Conservation (phyloP, 78 protist species). For the Paulinella micropora region DNA sequence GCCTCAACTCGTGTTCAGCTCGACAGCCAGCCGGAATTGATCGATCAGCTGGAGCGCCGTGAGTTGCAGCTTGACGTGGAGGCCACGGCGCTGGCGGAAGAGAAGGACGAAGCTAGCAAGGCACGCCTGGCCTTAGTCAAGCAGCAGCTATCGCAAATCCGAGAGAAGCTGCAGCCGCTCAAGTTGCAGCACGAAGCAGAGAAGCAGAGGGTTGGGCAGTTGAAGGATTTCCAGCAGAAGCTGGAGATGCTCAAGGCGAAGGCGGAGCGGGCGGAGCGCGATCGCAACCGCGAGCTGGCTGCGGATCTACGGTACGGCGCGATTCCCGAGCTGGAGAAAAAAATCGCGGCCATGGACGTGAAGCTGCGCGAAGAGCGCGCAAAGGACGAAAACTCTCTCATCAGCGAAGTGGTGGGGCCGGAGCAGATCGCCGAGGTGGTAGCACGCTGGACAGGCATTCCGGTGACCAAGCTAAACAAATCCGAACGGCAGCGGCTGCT, state of each 20-base stretch:
- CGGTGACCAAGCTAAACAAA: constrained; percentile 61
- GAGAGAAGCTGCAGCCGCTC: constrained; percentile 63
- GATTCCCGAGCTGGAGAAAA: constrained; percentile 64
- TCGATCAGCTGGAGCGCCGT: constrained; percentile 68
- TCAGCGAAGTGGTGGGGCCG: constrained; percentile 46
- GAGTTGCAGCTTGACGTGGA: constrained; percentile 81
- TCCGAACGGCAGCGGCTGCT: constrained; percentile 68
- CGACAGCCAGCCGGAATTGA: constrained; percentile 79
- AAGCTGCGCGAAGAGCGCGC: constrained; percentile 10
- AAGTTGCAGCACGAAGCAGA: constrained; percentile 57
- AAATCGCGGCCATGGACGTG: constrained; percentile 28
- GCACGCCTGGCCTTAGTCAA: constrained; percentile 44
- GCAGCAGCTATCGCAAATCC: constrained; percentile 35
- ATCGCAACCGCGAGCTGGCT: constrained; percentile 53
- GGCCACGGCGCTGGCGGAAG: constrained; percentile 60
- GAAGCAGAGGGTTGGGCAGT: constrained; percentile 48
- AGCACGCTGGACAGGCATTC: constrained; percentile 89
- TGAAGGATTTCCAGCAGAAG: constrained; percentile 42
- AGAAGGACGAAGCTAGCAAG: constrained; percentile 44
- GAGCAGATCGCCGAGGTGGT: constrained; percentile 55
- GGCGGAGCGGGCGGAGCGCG: constrained; percentile 56
- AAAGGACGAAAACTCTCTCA: constrained; percentile 17
- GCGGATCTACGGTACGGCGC: constrained; percentile 76
- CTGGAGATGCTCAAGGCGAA: constrained; percentile 53
- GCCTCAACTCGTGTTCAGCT: constrained; percentile 71